Evolutionary conservation across 164 flowering plant species (phyloP).

Genomic region (Paratinospora sagittata): DNA sequence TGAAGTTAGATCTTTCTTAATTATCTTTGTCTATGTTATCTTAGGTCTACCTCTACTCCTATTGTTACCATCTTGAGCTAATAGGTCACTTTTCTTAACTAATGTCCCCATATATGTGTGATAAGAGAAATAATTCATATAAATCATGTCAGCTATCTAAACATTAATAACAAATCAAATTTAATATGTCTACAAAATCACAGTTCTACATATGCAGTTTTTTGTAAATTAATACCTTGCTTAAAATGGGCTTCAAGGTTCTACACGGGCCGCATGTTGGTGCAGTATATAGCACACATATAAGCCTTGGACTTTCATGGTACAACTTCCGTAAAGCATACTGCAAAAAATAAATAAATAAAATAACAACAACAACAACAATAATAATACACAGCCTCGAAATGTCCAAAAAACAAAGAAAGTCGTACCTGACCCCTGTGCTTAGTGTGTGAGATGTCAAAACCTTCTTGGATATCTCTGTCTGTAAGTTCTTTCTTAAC

Average conservation of each 20-base stretch:
- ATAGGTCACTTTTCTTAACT: too few relatives aligned
- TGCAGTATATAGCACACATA: constrained; percentile 87
- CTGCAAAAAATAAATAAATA: constrained; percentile 30
- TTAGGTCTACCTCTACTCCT: too few relatives aligned
- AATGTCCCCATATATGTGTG: too few relatives aligned
- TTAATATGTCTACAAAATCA: not conserved
- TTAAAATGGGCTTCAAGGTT: constrained; percentile 91
- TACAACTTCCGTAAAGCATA: constrained; percentile 92
- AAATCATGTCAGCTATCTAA: not conserved
- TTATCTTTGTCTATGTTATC: too few relatives aligned
- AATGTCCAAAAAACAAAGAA: constrained; percentile 2
- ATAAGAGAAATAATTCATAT: too few relatives aligned
- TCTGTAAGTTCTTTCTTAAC: constrained; percentile 71
- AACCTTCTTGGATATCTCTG: constrained; percentile 69
- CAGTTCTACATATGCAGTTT: not conserved
- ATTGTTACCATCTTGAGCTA: too few relatives aligned
- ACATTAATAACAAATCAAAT: not conserved
- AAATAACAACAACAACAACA: too few relatives aligned
- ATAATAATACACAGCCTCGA: not conserved
- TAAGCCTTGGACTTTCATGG: constrained; percentile 96
- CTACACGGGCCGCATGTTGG: constrained; percentile 99
- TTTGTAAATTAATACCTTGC: constrained; percentile 54
- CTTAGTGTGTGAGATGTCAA: constrained; percentile 79
- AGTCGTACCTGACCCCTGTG: constrained; percentile 85
- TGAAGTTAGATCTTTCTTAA: too few relatives aligned